A percentile compares a stretch with the other conserved stretches of the same genome.
Evolutionary conservation across 305 asterid species (phyloP).

Genomic region (Fraxinus velutina): DNA sequence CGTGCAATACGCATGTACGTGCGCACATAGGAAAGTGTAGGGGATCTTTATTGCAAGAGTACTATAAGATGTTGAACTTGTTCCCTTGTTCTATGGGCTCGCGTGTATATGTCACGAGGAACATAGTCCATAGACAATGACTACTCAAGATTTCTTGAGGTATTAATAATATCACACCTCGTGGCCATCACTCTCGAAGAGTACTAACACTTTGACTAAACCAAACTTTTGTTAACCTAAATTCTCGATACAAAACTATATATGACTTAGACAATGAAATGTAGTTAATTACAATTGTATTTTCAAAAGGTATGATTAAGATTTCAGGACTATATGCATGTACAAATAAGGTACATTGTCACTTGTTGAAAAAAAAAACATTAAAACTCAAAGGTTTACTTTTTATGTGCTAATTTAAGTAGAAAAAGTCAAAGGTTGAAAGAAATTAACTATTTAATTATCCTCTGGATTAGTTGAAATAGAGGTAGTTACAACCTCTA

Average conservation of each 20-base stretch:
- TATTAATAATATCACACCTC: neutral
- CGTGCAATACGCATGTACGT: neutral
- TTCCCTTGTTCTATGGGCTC: neutral
- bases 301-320: neutral
- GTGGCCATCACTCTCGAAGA: neutral
- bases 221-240: neutral
- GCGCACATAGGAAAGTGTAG: neutral
- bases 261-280: neutral
- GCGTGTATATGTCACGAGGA: neutral
- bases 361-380: neutral
- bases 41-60: neutral
- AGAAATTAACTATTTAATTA: neutral
- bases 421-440: neutral
- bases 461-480: neutral
- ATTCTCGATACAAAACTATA: neutral
- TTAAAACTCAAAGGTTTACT: neutral
- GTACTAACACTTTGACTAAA: neutral
- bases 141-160: neutral
- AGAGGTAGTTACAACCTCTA: neutral
- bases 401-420: neutral
- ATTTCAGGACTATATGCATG: neutral
- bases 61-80: neutral
- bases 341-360: neutral
- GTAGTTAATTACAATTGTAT: too few species aligned
- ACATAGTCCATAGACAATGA: neutral